Evolutionary conservation across 2,329 filamentous ascomycete genomes (phyloP), one percentile per base, ranked within the genome.

Genomic region (Colletotrichum sp.): DNA sequence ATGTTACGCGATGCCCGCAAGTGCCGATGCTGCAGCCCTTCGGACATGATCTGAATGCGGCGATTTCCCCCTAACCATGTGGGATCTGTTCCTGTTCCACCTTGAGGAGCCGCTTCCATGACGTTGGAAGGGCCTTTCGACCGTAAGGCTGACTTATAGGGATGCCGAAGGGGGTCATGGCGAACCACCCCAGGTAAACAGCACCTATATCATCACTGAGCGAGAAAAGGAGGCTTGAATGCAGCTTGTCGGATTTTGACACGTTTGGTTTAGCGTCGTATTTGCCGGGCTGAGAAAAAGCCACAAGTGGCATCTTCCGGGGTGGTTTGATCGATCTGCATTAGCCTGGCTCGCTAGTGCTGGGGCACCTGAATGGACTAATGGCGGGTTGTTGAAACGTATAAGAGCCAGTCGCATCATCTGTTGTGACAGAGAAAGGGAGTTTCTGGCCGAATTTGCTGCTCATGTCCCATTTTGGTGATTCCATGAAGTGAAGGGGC

Each of bases 21-120:
- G 13, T 34, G 82, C 81, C 82, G 79, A 72, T 78, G 76, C 78
- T 83, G 82, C 81, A 82, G 79, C 76, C 75, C 80, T 77, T 86
- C 84, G 80, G 84, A 82, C 83, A 85, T 85, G 76, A 65, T 71
- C 69, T 75, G 68, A 43, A 77, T 61, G 58, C 66, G 72, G 68
- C 66, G 55, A 56, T 22, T 32, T 8, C n/a, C 56, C 66, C 32
- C 34, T 61, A 27, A 30, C 70, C 32, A 22, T 64, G 62, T 56
- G 48, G 56, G 39, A 67, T 73, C 27, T 25, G 55, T 66, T 58
- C 71, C 65, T 74, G 52, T 70, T 70, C 65, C 71, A 73, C 66
- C 52, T 70, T 61, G 16, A 48, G 56, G 36, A 32, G 65, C 71
- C 9, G 25, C 25, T 55, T 39, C 48, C 56, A 74, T 66, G 73